Conservation (phyloP, 768 basidiomycete genomes). For the Gautieria morchelliformis region DNA sequence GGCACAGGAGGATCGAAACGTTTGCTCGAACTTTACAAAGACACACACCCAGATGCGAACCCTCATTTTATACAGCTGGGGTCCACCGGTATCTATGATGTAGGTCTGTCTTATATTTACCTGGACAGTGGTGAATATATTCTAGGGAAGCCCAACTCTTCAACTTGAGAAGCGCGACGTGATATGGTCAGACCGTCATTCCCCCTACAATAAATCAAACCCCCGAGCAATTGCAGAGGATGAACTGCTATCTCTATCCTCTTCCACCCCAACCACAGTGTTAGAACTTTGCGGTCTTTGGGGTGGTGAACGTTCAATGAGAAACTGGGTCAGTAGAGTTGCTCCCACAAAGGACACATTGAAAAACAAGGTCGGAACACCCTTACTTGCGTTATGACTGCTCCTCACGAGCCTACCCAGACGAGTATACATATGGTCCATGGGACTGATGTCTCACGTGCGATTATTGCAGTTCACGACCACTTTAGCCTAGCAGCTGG, state of each 20-base stretch:
- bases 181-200: slow-evolving; percentile 45
- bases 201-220: slow-evolving; percentile 30
- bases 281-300: slow-evolving; percentile 56
- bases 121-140: not conserved
- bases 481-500: slow-evolving; percentile 35
- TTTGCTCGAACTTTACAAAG: slow-evolving; percentile 36
- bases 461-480: slow-evolving; percentile 46
- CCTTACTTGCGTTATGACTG: not conserved
- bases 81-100: slow-evolving; percentile 52
- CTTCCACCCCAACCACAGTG: slow-evolving; percentile 36
- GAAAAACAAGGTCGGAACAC: slow-evolving; percentile 31
- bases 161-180: slow-evolving; percentile 10
- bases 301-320: slow-evolving; percentile 41
- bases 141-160: slow-evolving; percentile 22
- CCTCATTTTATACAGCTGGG: slow-evolving; percentile 53
- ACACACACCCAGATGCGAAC: slow-evolving; percentile 22
- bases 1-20: slow-evolving; percentile 34
- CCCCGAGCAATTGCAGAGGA: slow-evolving; percentile 42
- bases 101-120: slow-evolving; percentile 20
- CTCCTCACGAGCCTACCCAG: slow-evolving; percentile 19
- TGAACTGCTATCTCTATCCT: slow-evolving; percentile 40
- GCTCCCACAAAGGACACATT: slow-evolving; percentile 47
- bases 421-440: slow-evolving; percentile 55
- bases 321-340: slow-evolving; percentile 45
- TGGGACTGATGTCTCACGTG: slow-evolving; percentile 48